These are phyloP conservation scores for Dryadomyces sulphureus DNA, from an alignment of 2,329 filamentous ascomycete genomes.

Conservation along the genomic window DNA sequence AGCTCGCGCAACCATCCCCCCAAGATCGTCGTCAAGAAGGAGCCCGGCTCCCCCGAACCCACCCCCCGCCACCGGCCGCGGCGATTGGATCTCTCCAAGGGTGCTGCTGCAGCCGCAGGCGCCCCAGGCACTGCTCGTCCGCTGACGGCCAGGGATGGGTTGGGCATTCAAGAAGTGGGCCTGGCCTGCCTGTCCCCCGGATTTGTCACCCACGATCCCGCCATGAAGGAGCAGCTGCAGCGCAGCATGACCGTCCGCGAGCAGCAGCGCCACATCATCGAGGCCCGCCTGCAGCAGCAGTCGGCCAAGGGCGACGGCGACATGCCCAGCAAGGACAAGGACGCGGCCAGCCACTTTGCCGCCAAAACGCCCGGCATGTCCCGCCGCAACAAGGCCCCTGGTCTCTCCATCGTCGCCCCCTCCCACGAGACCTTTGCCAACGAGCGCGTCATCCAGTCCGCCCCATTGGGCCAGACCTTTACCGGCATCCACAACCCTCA, in stretches of 20 bases:
- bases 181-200: slow-evolving; percentile 89
- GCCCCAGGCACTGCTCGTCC: slow-evolving; percentile 52
- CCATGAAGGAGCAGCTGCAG: slow-evolving; percentile 90
- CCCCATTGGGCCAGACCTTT: slow-evolving; percentile 87
- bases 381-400: slow-evolving; percentile 65
- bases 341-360: slow-evolving; percentile 31
- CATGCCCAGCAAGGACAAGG: slow-evolving; percentile 38
- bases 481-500: slow-evolving; percentile 74
- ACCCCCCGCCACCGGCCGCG: slow-evolving; percentile 60
- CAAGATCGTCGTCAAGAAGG: slow-evolving; percentile 92
- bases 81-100: slow-evolving; percentile 63
- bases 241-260: slow-evolving; percentile 87
- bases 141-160: slow-evolving; percentile 61
- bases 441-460: slow-evolving; percentile 92
- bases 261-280: slow-evolving; percentile 89
- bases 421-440: slow-evolving; percentile 84
- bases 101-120: slow-evolving; percentile 32
- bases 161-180: slow-evolving; percentile 83
- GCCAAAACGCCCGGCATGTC: slow-evolving; percentile 62
- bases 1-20: slow-evolving; percentile 42
- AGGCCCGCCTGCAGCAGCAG: slow-evolving; percentile 76
- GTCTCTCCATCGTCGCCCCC: slow-evolving; percentile 87
- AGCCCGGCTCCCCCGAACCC: slow-evolving; percentile 76
- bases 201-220: slow-evolving; percentile 91
- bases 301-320: slow-evolving; percentile 62